Percentiles rank a stretch among this genome's conserved stretches.
These are phyloP conservation scores for Fraxinus floribunda DNA, from an alignment of 305 asterid species.

Conservation along the genomic window DNA sequence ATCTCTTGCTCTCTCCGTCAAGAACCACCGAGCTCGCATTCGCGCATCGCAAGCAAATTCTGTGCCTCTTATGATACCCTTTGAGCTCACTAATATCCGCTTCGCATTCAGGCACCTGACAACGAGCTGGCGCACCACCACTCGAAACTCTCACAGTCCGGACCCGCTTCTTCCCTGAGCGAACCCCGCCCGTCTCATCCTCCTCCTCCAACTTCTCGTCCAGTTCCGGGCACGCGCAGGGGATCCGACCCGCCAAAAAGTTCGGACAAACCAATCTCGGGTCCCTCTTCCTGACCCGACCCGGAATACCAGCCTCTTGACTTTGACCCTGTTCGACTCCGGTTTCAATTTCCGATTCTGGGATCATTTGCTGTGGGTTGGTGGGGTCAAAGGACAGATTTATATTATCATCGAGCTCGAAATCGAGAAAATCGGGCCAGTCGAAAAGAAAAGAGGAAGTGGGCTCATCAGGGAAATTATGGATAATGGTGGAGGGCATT, in stretches of 20 bases:
- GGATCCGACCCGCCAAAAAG: constrained; percentile 72
- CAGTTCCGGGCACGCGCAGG: constrained; percentile 84
- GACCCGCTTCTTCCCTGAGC: constrained; percentile 59
- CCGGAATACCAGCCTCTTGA: constrained; percentile 29
- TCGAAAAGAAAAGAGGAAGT: constrained; percentile 57
- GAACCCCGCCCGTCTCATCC: constrained; percentile 31
- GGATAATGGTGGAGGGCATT: constrained; percentile 26
- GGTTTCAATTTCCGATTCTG: constrained; percentile 17
- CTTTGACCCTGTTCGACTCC: constrained; percentile 16
- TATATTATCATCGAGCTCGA: constrained; percentile 51
- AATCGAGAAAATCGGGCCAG: constrained; percentile 83
- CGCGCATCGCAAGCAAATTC: constrained; percentile 77
- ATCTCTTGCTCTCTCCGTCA: constrained; percentile 79
- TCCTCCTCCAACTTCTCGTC: constrained; percentile 62
- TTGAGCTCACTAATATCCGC: constrained; percentile 81
- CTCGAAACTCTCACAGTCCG: constrained; percentile 39
- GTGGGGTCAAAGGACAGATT: constrained; percentile 27
- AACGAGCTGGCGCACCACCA: constrained; percentile 39
- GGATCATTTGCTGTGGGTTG: constrained; percentile 13
- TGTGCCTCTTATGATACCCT: constrained; percentile 81
- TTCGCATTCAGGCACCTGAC: constrained; percentile 85
- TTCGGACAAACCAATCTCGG: constrained; percentile 78
- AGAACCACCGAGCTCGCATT: constrained; percentile 56
- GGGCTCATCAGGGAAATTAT: constrained; percentile 34
- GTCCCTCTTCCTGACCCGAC: constrained; percentile 67